A percentile compares a stretch with the other conserved stretches of the same genome.
Evolutionary conservation across 176 grass and related monocot species (phyloP).

Genomic region (Pontederia crassipes): DNA sequence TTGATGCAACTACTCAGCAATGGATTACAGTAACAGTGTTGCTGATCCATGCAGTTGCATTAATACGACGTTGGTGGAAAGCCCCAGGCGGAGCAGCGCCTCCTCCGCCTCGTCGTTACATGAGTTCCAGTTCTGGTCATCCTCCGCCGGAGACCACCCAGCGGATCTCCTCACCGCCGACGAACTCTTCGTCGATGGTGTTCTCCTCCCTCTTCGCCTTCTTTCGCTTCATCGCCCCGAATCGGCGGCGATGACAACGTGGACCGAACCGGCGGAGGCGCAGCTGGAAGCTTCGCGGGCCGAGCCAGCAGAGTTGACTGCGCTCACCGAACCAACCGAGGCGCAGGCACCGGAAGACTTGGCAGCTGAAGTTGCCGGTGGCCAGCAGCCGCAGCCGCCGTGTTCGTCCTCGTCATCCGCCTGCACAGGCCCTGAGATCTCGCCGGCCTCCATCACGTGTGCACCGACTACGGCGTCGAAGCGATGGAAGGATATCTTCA

Average conservation of each 20-base stretch:
- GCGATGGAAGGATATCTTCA: constrained; percentile 77
- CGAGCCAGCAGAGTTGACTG: not conserved
- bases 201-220: constrained; percentile 46
- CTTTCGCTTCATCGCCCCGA: not conserved
- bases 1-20: too few species aligned
- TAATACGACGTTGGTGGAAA: not conserved
- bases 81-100: constrained; percentile 29
- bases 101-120: constrained; percentile 27
- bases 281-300: not conserved
- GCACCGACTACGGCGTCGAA: constrained; percentile 27
- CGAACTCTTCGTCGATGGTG: constrained; percentile 59
- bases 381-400: not conserved
- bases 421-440: not conserved
- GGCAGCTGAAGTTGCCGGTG: too few species aligned
- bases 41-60: too few species aligned
- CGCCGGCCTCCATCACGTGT: constrained; percentile 9
- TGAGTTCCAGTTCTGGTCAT: constrained; percentile 77
- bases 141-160: constrained; percentile 15
- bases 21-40: too few species aligned
- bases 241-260: not conserved
- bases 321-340: not conserved
- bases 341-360: not conserved
- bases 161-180: constrained; percentile 41
- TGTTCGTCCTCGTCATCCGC: not conserved
- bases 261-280: not conserved